These are phyloP conservation scores for Rhynchospora pubera DNA, from an alignment of 176 grass and related monocot species.

Conservation along the genomic window DNA sequence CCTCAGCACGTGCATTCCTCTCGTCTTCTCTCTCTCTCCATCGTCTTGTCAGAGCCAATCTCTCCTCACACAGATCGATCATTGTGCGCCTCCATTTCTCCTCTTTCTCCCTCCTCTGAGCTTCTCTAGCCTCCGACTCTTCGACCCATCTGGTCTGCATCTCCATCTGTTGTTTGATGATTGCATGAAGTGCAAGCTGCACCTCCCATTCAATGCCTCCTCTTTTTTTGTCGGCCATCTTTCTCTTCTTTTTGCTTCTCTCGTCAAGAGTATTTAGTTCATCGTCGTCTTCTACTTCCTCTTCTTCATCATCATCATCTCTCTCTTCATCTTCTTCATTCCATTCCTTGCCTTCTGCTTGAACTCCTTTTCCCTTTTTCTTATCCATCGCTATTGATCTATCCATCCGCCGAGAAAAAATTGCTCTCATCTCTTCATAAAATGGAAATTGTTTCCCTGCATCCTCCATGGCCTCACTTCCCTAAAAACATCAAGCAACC, in stretches of 20 bases:
- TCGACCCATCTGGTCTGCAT: constrained; percentile 82
- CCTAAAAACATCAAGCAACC: constrained; percentile 19
- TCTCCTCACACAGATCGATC: constrained; percentile 66
- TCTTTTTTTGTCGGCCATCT: constrained; percentile 3
- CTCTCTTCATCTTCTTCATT: constrained; percentile 26
- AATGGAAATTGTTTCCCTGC: constrained; percentile 61
- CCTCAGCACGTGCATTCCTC: constrained; percentile 54
- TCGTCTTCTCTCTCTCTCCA: constrained; percentile 81
- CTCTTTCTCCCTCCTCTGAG: constrained; percentile 53
- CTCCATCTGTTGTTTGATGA: constrained; percentile 69
- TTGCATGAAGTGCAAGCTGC: constrained; percentile 58
- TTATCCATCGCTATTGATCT: constrained; percentile 35
- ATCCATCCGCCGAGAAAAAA: constrained; percentile 44
- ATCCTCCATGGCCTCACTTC: constrained; percentile 27
- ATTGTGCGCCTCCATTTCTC: constrained; percentile 74
- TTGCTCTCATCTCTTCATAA: constrained; percentile 64
- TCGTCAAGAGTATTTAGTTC: background rate
- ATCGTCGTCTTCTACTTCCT: constrained; percentile 27
- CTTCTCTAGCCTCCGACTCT: constrained; percentile 64
- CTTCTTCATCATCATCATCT: constrained; percentile 28
- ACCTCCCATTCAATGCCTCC: constrained; percentile 37
- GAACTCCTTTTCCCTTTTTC: constrained; percentile 44
- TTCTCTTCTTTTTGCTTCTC: background rate
- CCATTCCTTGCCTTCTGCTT: constrained; percentile 17
- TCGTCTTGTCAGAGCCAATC: constrained; percentile 44